Conservation (phyloP, 352 stramenopile genomes). For the Phytopythium boreale region DNA sequence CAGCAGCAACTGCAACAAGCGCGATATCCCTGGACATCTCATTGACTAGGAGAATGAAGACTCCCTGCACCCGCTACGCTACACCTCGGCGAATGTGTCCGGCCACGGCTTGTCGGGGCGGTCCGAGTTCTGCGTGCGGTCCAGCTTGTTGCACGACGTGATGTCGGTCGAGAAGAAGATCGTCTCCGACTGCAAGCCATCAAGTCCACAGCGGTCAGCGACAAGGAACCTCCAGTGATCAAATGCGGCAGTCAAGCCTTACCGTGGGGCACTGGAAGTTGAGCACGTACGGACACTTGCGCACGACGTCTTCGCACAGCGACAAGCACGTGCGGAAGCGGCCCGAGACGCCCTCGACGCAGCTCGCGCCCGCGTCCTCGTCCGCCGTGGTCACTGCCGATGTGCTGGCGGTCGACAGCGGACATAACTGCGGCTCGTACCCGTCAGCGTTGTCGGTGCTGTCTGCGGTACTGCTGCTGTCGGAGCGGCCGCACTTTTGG, state of each 20-base stretch:
- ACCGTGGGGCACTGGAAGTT: slow-evolving; percentile 81
- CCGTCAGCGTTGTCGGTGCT: slow-evolving; percentile 12
- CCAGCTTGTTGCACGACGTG: slow-evolving; percentile 70
- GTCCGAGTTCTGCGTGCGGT: slow-evolving; percentile 66
- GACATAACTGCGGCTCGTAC: slow-evolving; percentile 25
- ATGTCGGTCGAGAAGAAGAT: slow-evolving; percentile 74
- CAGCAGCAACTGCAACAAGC: slow-evolving; percentile 8
- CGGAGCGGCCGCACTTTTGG: slow-evolving; percentile 48
- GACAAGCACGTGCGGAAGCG: slow-evolving; percentile 71
- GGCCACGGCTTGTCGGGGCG: slow-evolving; percentile 61
- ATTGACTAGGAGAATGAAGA: neutral
- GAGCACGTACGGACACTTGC: slow-evolving; percentile 83
- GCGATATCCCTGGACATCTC: neutral
- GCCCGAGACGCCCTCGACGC: slow-evolving; percentile 40
- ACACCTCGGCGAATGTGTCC: slow-evolving; percentile 65
- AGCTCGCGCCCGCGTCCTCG: slow-evolving; percentile 12
- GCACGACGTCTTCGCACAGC: slow-evolving; percentile 82
- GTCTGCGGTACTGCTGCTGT: too few species aligned
- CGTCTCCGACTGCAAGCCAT: slow-evolving; percentile 46
- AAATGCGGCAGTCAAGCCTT: neutral
- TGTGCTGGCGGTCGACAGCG: slow-evolving; percentile 12
- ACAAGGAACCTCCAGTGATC: neutral
- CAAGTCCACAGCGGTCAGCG: neutral
- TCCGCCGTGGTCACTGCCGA: slow-evolving; percentile 5
- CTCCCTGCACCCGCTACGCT: neutral